These are phyloP conservation scores for Coniochaeta sp. DNA, from an alignment of 2,329 filamentous ascomycete genomes.

Conservation along the genomic window DNA sequence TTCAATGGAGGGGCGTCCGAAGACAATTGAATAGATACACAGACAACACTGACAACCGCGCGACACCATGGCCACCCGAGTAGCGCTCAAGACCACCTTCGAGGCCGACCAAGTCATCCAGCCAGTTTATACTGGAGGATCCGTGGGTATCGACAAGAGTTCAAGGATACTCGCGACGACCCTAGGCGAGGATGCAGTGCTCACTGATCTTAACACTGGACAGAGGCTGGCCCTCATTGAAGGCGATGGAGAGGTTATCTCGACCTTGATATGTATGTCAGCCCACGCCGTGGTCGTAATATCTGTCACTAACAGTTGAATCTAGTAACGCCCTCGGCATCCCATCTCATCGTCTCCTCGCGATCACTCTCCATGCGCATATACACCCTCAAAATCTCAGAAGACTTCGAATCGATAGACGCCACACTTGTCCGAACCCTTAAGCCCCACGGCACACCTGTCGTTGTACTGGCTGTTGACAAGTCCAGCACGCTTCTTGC, in stretches of 20 bases:
- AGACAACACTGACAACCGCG: constrained; percentile 1
- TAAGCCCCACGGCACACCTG: constrained; percentile 85
- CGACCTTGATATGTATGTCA: constrained; percentile 56
- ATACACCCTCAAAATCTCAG: constrained; percentile 61
- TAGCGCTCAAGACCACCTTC: constrained; percentile 78
- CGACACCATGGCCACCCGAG: constrained; percentile 51
- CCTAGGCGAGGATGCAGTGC: constrained; percentile 82
- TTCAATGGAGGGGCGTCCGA: constrained; percentile 5
- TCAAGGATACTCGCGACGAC: constrained; percentile 80
- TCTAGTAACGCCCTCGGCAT: constrained; percentile 73
- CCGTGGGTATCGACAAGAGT: constrained; percentile 73
- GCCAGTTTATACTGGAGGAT: constrained; percentile 90
- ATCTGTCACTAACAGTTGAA: constrained; percentile 22
- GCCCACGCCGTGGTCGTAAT: no score
- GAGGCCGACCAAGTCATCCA: constrained; percentile 76
- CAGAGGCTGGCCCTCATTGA: constrained; percentile 79
- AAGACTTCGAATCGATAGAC: constrained; percentile 51
- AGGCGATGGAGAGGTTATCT: constrained; percentile 73
- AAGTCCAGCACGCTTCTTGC: constrained; percentile 82
- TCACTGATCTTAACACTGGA: constrained; percentile 80
- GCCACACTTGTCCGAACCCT: constrained; percentile 68
- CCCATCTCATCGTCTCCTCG: constrained; percentile 85
- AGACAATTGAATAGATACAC: constrained; percentile 6
- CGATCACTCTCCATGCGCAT: constrained; percentile 95
- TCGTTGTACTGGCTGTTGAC: constrained; percentile 80